Evolutionary conservation across 108 stramenopile genomes (phyloP).

Genomic region (Nitzschia sp.): DNA sequence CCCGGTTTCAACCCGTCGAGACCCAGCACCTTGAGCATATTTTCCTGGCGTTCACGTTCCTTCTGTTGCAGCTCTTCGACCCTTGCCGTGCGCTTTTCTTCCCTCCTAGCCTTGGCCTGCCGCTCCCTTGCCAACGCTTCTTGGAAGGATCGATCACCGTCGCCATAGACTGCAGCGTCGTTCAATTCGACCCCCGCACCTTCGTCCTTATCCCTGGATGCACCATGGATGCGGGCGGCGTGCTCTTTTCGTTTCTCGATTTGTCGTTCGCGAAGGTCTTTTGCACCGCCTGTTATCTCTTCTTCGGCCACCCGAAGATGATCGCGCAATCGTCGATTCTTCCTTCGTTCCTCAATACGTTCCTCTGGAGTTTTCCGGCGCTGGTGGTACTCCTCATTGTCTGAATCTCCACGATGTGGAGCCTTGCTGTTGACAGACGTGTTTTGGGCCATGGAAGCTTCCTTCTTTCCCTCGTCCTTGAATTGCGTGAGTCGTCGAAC

Average conservation of each 20-base stretch:
- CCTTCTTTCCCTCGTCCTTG: constrained; percentile 17
- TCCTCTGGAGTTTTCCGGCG: constrained; percentile 31
- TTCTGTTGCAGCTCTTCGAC: constrained; percentile 57
- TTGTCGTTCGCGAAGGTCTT: constrained; percentile 57
- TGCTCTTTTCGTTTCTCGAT: constrained; percentile 57
- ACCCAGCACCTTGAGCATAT: constrained; percentile 72
- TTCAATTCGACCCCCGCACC: constrained; percentile 48
- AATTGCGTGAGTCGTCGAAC: constrained; percentile 79
- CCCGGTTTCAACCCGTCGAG: constrained; percentile 61
- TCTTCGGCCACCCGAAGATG: constrained; percentile 49
- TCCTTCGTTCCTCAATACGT: constrained; percentile 31
- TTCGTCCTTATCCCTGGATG: constrained; percentile 40
- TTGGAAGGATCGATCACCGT: constrained; percentile 34
- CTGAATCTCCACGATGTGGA: not conserved
- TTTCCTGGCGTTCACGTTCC: constrained; percentile 61
- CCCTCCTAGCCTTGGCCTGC: constrained; percentile 28
- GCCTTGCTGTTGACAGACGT: not conserved
- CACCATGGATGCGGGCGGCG: constrained; percentile 58
- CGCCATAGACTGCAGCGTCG: constrained; percentile 65
- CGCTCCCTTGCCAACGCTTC: constrained; percentile 54
- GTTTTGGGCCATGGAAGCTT: not conserved
- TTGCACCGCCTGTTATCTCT: constrained; percentile 50
- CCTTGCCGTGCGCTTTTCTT: constrained; percentile 41
- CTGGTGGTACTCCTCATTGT: constrained; percentile 1
- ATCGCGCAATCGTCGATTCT: constrained; percentile 48